These are phyloP conservation scores for Vitellaria paradoxa DNA, from an alignment of 179 eudicot species.

Conservation along the genomic window DNA sequence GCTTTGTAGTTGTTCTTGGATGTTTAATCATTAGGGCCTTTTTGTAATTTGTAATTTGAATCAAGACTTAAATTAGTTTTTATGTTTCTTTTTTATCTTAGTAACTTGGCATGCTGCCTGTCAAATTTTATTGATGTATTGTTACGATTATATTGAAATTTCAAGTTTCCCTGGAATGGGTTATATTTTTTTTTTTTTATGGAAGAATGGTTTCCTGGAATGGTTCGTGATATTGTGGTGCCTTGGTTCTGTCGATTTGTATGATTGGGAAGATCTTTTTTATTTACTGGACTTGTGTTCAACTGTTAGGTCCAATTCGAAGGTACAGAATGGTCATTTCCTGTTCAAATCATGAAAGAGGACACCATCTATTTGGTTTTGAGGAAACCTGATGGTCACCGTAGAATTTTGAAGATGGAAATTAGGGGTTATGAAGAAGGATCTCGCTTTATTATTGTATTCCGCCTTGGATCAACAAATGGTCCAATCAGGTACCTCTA, in stretches of 20 bases:
- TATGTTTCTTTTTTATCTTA: constrained; percentile 1
- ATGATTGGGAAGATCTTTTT: neutral
- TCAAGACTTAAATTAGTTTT: neutral
- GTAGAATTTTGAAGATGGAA: constrained; percentile 60
- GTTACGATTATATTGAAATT: neutral
- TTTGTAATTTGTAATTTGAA: neutral
- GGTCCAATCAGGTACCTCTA: constrained; percentile 75
- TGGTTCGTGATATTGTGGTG: neutral
- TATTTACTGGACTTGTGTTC: constrained; percentile 1
- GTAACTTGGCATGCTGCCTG: too few relatives aligned
- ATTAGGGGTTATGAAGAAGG: constrained; percentile 98
- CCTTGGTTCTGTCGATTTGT: neutral
- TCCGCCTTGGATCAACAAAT: constrained; percentile 73
- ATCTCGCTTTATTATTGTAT: constrained; percentile 90
- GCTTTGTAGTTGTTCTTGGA: too few relatives aligned
- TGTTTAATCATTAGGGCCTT: neutral
- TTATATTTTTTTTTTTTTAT: too few relatives aligned
- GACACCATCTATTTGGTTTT: constrained; percentile 70
- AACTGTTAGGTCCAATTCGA: constrained; percentile 54
- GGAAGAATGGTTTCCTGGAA: neutral
- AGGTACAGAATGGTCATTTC: constrained; percentile 86
- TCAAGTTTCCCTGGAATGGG: too few relatives aligned
- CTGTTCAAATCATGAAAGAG: constrained; percentile 77
- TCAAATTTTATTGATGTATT: neutral
- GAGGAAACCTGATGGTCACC: constrained; percentile 51